phyloP scores from a whole-genome alignment of 352 stramenopile genomes.

The Pythium periplocum region DNA sequence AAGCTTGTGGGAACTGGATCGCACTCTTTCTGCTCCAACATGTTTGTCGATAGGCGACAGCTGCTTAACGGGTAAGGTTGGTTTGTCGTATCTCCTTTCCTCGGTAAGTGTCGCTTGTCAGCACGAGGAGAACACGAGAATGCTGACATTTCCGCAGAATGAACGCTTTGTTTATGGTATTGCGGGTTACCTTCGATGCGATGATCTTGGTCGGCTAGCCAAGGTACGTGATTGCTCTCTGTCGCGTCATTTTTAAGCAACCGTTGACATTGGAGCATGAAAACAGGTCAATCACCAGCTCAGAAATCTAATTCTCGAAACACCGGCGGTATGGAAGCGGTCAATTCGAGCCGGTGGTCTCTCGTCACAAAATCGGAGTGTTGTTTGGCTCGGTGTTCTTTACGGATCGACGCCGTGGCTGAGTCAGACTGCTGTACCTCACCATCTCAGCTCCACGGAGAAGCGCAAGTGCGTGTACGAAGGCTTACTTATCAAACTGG shows the following conservation, averaged over 20 bases:
- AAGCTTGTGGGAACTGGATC: slow-evolving; percentile 56
- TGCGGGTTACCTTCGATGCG: slow-evolving; percentile 2
- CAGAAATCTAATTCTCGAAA: too few species aligned
- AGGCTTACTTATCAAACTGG: slow-evolving; percentile 55
- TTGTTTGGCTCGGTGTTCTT: slow-evolving; percentile 60
- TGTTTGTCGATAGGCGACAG: too few species aligned
- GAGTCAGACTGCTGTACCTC: slow-evolving; percentile 25
- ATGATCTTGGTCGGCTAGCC: slow-evolving; percentile 29
- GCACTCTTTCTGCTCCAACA: too few species aligned
- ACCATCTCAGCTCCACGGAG: slow-evolving; percentile 33
- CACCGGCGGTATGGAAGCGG: slow-evolving; percentile 66
- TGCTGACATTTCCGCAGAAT: background rate
- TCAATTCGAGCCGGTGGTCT: slow-evolving; percentile 56
- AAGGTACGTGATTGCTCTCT: background rate
- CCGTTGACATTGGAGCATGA: background rate
- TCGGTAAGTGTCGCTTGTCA: too few species aligned
- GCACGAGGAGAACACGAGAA: too few species aligned
- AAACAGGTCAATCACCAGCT: too few species aligned
- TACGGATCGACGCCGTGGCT: slow-evolving; percentile 55
- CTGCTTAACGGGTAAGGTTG: too few species aligned
- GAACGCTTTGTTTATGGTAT: slow-evolving; percentile 6
- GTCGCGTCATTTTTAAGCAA: too few species aligned
- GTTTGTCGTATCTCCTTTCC: too few species aligned
- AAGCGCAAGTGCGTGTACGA: slow-evolving; percentile 57
- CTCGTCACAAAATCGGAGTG: slow-evolving; percentile 33